Base-by-base conservation (phyloP, 2,329 filamentous ascomycete species). In the Penicillium italicum region DNA sequence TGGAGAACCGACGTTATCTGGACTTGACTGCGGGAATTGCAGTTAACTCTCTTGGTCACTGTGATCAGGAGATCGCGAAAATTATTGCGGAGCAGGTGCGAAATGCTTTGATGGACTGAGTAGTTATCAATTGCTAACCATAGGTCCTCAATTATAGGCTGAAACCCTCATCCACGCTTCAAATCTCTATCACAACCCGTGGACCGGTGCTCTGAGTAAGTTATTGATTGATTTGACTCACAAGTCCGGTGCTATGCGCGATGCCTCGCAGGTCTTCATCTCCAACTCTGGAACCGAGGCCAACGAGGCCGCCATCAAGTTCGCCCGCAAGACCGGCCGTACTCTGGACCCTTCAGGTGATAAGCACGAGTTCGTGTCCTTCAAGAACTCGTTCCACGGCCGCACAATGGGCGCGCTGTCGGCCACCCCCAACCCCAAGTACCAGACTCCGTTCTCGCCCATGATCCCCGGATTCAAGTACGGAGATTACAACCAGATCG, bases 341-440 rank as follows among this genome's bases (percentile, higher is more conserved):
- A 78, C 85, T 10, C 67, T 86, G 28, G 87, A 91, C 61, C 85
- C 88, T 0, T 84, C 84, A 0, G 87, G 89, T 45, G 76, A 74
- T 20, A 96, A 97, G 78, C 75, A 84, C 65, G 91, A 97, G 68
- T 77, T 99, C 45, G 90, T 97, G 49, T 96, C 91, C 16, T 99
- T 97, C 80, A 79, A 90, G 66, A 87, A 88, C 66, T 92, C 90
- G 37, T 99, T 99, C 81, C 94, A 99, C 75, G 94, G 94, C 66
- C 88, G 94, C 56, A 97, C 94, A 16, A 96, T 97, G 90, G 94
- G 94, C 49, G 86, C 88, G 55, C 78, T 99, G 42, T 96, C 90
- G n/a, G 94, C 94, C 11, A 99, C 94, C 5, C 94, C 92, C 45
- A 99, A 97, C 77, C 90, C 91, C 18, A 99, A 99, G 75, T 99